Evolutionary conservation across 768 basidiomycete genomes (phyloP), one percentile per base, ranked within the genome.

Genomic region (Boletus sp.): DNA sequence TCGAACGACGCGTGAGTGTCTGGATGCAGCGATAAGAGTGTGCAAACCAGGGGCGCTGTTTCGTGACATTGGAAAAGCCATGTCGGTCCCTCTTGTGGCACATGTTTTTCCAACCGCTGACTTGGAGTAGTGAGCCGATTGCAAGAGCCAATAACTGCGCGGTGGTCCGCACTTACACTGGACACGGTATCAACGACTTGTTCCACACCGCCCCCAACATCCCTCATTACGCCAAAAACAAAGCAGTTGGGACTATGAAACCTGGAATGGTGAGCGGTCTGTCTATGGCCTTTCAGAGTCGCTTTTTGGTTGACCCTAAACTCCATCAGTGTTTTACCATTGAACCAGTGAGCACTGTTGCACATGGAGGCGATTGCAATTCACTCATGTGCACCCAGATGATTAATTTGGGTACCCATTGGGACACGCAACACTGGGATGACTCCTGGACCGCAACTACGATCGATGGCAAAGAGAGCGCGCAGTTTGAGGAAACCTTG

Each of bases 391-490:
- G 35, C 46, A 63, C 64, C 48, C 70, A 96, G 83, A 98, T 98
- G 95, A 85, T 97, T 60, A 98, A 98, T 70, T 70, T 92, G 19
- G 95, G 95, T 6, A 77, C 79, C 48, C 83, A 78, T 58, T 89
- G 87, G 84, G 82, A 82, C 30, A 82, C 83, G 51, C 77, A 85
- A 21, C 91, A 93, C 67, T 93, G 94, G 94, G 87, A 88, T 32
- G 93, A 96, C 70, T 87, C 93, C 66, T 98, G 96, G 96, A 98
- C 96, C 3, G 93, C 95, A 1, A 92, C 88, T 21, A 99, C 97
- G 5, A 72, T 80, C 13, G 96, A 98, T 71, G 96, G 94, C 23
- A 89, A 88, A 69, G 77, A 81, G 52, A 94, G 91, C 56, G 97
- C 97, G 1, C 97, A 99, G 66, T 99, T 98, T 67, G 97, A 99